These are phyloP conservation scores for Saccharomycopsis crataegensis DNA, from an alignment of 1,139 yeast genomes.

Conservation along the genomic window DNA sequence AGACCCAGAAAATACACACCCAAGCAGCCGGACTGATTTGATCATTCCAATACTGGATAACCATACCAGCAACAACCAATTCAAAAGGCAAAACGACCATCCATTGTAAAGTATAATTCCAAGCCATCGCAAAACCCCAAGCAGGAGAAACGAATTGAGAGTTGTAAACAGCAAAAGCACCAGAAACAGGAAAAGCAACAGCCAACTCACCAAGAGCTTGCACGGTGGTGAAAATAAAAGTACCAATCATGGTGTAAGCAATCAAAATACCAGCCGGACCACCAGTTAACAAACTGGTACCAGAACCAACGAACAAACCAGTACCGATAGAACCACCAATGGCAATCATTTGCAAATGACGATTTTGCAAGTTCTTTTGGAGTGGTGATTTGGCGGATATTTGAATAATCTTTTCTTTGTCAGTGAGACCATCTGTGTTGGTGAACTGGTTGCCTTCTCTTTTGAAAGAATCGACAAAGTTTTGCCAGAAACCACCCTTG, in stretches of 20 bases:
- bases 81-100: slow-evolving; percentile 60
- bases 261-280: slow-evolving; percentile 64
- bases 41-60: slow-evolving; percentile 58
- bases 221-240: slow-evolving; percentile 55
- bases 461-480: slow-evolving; percentile 29
- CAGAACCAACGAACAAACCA: slow-evolving; percentile 62
- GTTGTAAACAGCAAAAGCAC: slow-evolving; percentile 62
- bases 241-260: slow-evolving; percentile 42
- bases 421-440: background rate
- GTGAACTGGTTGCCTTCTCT: slow-evolving; percentile 22
- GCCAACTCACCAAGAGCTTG: slow-evolving; percentile 63
- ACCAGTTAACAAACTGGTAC: slow-evolving; percentile 45
- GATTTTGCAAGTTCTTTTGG: slow-evolving; percentile 5
- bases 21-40: slow-evolving; percentile 53
- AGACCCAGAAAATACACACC: slow-evolving; percentile 53
- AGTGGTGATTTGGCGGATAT: slow-evolving; percentile 3
- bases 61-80: slow-evolving; percentile 61
- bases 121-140: slow-evolving; percentile 69
- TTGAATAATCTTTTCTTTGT: background rate
- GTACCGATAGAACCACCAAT: slow-evolving; percentile 71
- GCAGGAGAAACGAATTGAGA: slow-evolving; percentile 59
- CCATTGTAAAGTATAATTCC: slow-evolving; percentile 66
- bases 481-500: background rate
- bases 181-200: slow-evolving; percentile 57
- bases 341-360: slow-evolving; percentile 49